Percentiles rank a stretch among this genome's conserved stretches.
Conservation (phyloP, 169 alveolate genomes). For the Eimeria zaria region DNA sequence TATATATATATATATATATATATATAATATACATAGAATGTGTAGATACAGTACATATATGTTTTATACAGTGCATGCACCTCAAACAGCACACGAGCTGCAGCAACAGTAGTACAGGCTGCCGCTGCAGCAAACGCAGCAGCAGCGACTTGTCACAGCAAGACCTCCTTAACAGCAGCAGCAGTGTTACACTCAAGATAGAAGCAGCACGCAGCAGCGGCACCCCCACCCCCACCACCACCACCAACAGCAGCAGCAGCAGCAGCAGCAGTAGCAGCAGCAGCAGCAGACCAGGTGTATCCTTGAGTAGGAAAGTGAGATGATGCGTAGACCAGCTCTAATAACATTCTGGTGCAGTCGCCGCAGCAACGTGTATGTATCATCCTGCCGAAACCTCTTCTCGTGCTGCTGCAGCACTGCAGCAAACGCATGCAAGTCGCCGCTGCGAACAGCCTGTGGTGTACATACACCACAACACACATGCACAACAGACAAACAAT, state of each 20-base stretch:
- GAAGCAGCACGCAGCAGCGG: neutral
- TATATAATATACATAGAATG: too few relatives aligned
- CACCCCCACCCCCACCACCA: neutral
- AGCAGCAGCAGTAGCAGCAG: neutral
- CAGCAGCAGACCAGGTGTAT: constrained; percentile 90
- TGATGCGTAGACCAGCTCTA: constrained; percentile 97
- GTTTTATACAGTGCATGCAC: too few relatives aligned
- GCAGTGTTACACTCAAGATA: too few relatives aligned
- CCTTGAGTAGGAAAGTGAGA: constrained; percentile 96
- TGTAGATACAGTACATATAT: too few relatives aligned
- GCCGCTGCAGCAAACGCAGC: neutral
- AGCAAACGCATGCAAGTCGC: constrained; percentile 95
- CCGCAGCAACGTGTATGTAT: constrained; percentile 94
- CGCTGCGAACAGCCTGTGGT: constrained; percentile 95
- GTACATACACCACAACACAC: neutral
- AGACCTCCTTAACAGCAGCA: neutral
- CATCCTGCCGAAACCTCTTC: constrained; percentile 92
- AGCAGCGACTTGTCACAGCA: neutral
- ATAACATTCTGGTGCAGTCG: constrained; percentile 98
- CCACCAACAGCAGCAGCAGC: neutral
- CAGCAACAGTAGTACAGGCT: neutral
- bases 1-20: too few relatives aligned
- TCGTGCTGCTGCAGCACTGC: constrained; percentile 91
- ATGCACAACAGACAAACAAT: neutral
- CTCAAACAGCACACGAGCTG: too few relatives aligned